Evolutionary conservation across 352 stramenopile species (phyloP).

Genomic region (Globisporangium yorkense): DNA sequence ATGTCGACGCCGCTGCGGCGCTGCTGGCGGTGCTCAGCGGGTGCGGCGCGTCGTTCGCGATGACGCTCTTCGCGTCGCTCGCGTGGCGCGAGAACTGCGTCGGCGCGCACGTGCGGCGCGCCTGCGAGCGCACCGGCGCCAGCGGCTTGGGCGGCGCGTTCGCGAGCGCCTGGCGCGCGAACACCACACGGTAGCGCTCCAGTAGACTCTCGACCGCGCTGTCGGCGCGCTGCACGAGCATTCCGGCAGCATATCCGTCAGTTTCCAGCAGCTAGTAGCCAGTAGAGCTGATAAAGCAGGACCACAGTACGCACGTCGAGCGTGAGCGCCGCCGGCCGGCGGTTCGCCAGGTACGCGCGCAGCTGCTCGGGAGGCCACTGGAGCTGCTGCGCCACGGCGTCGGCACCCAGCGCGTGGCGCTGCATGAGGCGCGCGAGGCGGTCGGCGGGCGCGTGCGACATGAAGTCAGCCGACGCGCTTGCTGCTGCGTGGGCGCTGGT

Average conservation of each 20-base stretch:
- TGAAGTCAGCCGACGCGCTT: constrained; percentile 15
- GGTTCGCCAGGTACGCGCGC: constrained; percentile 45
- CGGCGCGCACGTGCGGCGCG: constrained; percentile 32
- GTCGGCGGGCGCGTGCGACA: constrained; percentile 31
- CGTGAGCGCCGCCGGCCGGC: constrained; percentile 18
- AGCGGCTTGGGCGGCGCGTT: constrained; percentile 23
- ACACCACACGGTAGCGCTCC: constrained; percentile 43
- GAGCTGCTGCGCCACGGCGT: constrained; percentile 44
- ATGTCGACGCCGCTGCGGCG: background rate
- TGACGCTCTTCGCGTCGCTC: constrained; percentile 31
- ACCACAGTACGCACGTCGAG: constrained; percentile 7
- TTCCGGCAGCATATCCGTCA: background rate
- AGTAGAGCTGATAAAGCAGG: background rate
- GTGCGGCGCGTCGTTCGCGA: constrained; percentile 12
- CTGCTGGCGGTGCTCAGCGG: background rate
- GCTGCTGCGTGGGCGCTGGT: constrained; percentile 18
- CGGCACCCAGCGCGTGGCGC: constrained; percentile 36
- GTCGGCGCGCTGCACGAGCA: constrained; percentile 28
- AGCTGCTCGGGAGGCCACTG: constrained; percentile 49
- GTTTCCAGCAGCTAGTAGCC: background rate
- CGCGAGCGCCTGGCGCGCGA: constrained; percentile 34
- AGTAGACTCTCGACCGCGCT: constrained; percentile 59
- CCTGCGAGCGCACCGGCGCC: constrained; percentile 20
- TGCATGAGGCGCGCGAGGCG: constrained; percentile 59
- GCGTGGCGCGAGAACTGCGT: constrained; percentile 35